Conservation (phyloP, 2,329 filamentous ascomycete species). For the Alternaria gaisen region DNA sequence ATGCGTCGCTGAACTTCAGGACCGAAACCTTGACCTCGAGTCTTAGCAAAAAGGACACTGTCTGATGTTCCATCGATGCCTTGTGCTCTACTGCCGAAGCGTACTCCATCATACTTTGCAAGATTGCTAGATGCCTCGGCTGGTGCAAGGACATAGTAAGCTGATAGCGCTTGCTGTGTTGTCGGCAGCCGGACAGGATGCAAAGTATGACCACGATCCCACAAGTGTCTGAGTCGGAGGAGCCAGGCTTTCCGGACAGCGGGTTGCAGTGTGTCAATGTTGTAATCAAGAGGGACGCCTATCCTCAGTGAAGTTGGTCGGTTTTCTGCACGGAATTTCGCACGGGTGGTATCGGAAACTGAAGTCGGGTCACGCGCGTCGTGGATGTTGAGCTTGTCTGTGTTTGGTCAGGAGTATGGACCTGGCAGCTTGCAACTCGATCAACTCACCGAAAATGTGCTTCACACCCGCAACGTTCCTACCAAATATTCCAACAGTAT, state of each 20-base stretch:
- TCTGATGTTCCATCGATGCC: slow-evolving; percentile 66
- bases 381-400: slow-evolving; percentile 63
- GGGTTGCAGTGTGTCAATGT: slow-evolving; percentile 80
- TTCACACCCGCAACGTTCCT: slow-evolving; percentile 59
- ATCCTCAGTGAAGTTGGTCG: slow-evolving; percentile 52
- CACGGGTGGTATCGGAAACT: slow-evolving; percentile 65
- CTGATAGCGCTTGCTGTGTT: slow-evolving; percentile 84
- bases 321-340: slow-evolving; percentile 37
- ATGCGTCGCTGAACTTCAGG: slow-evolving; percentile 87
- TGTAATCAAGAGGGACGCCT: slow-evolving; percentile 79
- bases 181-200: slow-evolving; percentile 81
- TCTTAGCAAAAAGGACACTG: slow-evolving; percentile 70
- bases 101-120: slow-evolving; percentile 95
- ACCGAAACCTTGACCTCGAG: slow-evolving; percentile 79
- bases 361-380: slow-evolving; percentile 81
- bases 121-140: slow-evolving; percentile 96
- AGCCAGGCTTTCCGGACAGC: slow-evolving; percentile 76
- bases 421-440: not conserved
- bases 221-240: slow-evolving; percentile 66
- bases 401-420: slow-evolving; percentile 9
- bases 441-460: slow-evolving; percentile 51
- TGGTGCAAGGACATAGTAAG: slow-evolving; percentile 94
- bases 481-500: slow-evolving; percentile 84
- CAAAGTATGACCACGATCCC: slow-evolving; percentile 72
- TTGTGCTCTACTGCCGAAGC: slow-evolving; percentile 74